Percentiles rank a stretch among this genome's conserved stretches.
These are phyloP conservation scores for Geotrichum bryndzae DNA, from an alignment of 1,139 yeast species.

Conservation along the genomic window DNA sequence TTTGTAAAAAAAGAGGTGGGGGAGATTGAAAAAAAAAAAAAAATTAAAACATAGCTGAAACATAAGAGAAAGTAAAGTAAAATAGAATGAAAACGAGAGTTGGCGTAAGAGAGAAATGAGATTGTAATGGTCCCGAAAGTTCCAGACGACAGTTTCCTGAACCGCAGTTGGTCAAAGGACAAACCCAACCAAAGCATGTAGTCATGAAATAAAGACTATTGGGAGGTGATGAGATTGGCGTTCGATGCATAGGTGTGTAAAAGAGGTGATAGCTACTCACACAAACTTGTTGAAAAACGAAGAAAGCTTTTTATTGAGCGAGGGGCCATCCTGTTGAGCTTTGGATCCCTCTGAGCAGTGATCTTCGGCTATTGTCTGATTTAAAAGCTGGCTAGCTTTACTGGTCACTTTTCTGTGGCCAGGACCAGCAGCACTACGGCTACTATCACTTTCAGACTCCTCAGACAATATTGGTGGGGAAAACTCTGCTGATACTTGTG, in stretches of 20 bases:
- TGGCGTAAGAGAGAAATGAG: too few species aligned
- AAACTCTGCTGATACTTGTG: conserved; percentile 4
- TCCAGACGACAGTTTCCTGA: neutral
- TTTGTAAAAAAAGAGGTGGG: too few species aligned
- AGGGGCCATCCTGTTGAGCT: neutral
- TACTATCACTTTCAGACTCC: neutral
- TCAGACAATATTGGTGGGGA: neutral
- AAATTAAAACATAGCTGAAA: too few species aligned
- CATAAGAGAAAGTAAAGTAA: neutral
- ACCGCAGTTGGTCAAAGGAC: neutral
- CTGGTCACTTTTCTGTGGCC: neutral
- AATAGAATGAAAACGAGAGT: too few species aligned
- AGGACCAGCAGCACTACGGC: neutral
- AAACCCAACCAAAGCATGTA: neutral
- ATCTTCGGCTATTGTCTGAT: neutral
- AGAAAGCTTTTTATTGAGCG: conserved; percentile 3
- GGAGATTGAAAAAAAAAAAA: too few species aligned
- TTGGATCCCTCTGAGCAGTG: neutral
- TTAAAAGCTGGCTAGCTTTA: neutral
- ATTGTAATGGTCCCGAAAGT: too few species aligned
- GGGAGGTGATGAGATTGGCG: neutral
- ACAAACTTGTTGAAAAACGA: conserved; percentile 3
- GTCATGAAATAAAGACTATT: neutral
- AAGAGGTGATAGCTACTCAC: neutral
- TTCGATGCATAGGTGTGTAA: neutral